phyloP scores from a whole-genome alignment of 176 grass and related monocot genomes.

The Phoenix roebelenii region DNA sequence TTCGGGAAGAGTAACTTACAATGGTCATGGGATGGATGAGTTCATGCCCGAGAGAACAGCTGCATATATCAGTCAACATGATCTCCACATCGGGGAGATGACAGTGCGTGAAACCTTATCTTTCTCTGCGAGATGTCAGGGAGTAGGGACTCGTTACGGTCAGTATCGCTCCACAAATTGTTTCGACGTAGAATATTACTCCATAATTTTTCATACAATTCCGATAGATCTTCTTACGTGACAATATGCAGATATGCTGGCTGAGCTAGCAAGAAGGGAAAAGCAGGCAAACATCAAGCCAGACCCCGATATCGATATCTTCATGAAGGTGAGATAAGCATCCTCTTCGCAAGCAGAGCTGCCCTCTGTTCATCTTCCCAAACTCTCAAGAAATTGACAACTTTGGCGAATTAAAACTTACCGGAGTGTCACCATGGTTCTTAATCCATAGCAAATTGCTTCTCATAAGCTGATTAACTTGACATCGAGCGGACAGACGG shows the following conservation, averaged over 20 bases:
- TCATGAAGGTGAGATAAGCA: slow-evolving; percentile 51
- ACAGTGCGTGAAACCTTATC: slow-evolving; percentile 60
- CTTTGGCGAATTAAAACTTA: too few relatives aligned
- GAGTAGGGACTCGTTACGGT: slow-evolving; percentile 50
- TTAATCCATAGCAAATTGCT: too few relatives aligned
- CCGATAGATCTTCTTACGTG: too few relatives aligned
- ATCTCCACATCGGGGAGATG: slow-evolving; percentile 63
- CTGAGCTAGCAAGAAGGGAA: slow-evolving; percentile 67
- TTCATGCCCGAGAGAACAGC: slow-evolving; percentile 59
- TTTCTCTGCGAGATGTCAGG: slow-evolving; percentile 76
- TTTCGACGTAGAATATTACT: too few relatives aligned
- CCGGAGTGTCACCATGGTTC: too few relatives aligned
- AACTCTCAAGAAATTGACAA: too few relatives aligned
- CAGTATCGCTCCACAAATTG: not conserved
- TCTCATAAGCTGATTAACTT: too few relatives aligned
- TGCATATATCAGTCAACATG: slow-evolving; percentile 70
- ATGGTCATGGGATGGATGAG: slow-evolving; percentile 53
- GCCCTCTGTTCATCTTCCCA: too few relatives aligned
- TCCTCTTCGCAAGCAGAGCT: too few relatives aligned
- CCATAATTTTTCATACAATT: too few relatives aligned
- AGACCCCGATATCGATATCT: slow-evolving; percentile 68
- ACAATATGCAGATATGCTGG: slow-evolving; percentile 38
- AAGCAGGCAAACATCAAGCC: slow-evolving; percentile 69
- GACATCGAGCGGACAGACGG: too few relatives aligned
- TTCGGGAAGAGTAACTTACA: slow-evolving; percentile 45